phyloP scores from a whole-genome alignment of 441 rosid genomes.

The Geranium incanum region DNA sequence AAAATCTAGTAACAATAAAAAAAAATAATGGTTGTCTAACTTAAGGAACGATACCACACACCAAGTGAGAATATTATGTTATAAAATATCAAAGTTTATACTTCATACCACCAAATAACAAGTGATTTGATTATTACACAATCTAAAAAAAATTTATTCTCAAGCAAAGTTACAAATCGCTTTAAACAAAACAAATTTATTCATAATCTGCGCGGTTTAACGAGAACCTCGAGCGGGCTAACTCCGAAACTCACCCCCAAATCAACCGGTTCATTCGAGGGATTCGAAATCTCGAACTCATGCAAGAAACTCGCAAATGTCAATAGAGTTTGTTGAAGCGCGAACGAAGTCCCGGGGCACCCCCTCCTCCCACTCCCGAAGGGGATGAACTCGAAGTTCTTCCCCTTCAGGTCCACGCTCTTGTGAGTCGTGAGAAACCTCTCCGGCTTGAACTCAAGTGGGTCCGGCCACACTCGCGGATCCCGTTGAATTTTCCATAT shows the following conservation, averaged over 20 bases:
- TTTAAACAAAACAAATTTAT: too few species aligned
- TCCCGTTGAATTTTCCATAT: conserved; percentile 26
- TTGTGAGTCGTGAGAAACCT: conserved; percentile 15
- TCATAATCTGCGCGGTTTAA: background rate
- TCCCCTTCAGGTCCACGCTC: conserved; percentile 13
- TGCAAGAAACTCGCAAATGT: conserved; percentile 19
- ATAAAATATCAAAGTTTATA: too few species aligned
- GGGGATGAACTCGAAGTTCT: conserved; percentile 15
- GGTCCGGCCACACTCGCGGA: conserved; percentile 13
- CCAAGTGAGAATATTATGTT: too few species aligned
- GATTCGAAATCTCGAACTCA: conserved; percentile 8
- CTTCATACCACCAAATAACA: too few species aligned
- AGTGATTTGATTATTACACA: too few species aligned
- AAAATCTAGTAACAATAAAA: too few species aligned
- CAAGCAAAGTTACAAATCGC: too few species aligned
- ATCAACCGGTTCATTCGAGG: conserved; percentile 16
- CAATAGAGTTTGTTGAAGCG: background rate
- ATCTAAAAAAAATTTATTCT: too few species aligned
- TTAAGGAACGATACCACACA: too few species aligned
- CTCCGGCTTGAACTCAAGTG: conserved; percentile 12
- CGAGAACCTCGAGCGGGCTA: conserved; percentile 16
- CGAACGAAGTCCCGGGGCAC: conserved; percentile 20
- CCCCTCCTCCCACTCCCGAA: conserved; percentile 20
- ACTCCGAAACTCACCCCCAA: conserved; percentile 14
- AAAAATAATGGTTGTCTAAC: too few species aligned